Evolutionary conservation across 176 grass and related monocot species (phyloP).

Genomic region (Zizania latifolia): DNA sequence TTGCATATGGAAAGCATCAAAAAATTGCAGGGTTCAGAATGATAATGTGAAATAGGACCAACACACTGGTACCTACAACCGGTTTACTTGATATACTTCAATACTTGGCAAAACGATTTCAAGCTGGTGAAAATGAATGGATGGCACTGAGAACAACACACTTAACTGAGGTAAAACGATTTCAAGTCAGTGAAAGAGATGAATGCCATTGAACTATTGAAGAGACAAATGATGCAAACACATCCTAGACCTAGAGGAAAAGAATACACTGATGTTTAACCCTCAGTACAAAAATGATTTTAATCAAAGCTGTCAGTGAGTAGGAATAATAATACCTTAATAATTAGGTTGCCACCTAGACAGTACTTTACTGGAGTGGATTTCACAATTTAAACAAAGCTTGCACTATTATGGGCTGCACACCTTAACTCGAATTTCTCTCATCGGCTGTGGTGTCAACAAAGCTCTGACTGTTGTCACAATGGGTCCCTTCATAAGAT

Average conservation of each 20-base stretch:
- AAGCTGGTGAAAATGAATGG: not conserved
- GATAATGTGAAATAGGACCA: not conserved
- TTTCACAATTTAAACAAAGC: constrained; percentile 4
- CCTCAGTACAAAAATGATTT: constrained; percentile 9
- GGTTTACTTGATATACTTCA: too few species aligned
- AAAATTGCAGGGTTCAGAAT: not conserved
- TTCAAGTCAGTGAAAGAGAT: not conserved
- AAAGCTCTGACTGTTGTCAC: constrained; percentile 79
- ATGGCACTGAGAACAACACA: not conserved
- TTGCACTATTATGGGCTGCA: too few species aligned
- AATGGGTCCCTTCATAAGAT: constrained; percentile 66
- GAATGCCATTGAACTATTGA: not conserved
- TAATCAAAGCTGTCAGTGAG: not conserved
- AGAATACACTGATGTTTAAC: not conserved
- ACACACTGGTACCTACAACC: not conserved
- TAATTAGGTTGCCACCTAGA: not conserved
- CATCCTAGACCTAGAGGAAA: not conserved
- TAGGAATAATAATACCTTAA: not conserved
- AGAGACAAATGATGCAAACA: not conserved
- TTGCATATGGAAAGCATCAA: too few species aligned
- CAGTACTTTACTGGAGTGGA: not conserved
- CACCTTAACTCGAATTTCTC: constrained; percentile 90
- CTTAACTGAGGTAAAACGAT: not conserved
- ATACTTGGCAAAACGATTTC: not conserved
- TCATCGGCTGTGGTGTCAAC: constrained; percentile 92